Conservation (phyloP, 306 rosid species). For the Glycine latifolia region DNA sequence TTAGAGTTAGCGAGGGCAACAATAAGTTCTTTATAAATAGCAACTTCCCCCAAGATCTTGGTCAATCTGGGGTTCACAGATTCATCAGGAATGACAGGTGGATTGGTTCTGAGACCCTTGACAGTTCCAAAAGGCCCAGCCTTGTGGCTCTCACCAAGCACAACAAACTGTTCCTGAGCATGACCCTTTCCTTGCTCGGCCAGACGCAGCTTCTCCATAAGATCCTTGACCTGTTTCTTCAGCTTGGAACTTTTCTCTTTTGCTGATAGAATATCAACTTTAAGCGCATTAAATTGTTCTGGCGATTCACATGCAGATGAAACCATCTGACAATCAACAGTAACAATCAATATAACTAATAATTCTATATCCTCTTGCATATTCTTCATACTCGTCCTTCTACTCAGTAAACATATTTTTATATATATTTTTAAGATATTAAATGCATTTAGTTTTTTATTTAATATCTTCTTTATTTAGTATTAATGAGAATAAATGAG, state of each 20-base stretch:
- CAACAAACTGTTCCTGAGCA: conserved; percentile 69
- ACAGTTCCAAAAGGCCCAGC: conserved; percentile 87
- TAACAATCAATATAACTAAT: conserved; percentile 1
- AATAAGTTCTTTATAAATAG: conserved; percentile 72
- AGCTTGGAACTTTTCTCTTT: conserved; percentile 62
- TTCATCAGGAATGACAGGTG: conserved; percentile 75
- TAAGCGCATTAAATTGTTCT: conserved; percentile 59
- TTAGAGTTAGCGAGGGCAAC: conserved; percentile 81
- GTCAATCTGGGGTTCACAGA: conserved; percentile 83
- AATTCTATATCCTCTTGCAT: background rate
- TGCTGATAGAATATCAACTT: conserved; percentile 56
- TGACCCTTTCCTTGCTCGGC: conserved; percentile 76
- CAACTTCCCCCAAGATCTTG: conserved; percentile 69
- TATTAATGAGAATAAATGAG: background rate
- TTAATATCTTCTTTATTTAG: background rate
- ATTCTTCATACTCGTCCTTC: background rate
- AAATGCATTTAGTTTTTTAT: background rate
- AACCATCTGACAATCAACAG: conserved; percentile 49
- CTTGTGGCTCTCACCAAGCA: conserved; percentile 74
- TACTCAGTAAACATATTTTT: background rate
- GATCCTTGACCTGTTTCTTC: conserved; percentile 59
- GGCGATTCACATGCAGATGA: conserved; percentile 64
- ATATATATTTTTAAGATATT: background rate
- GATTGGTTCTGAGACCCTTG: conserved; percentile 83
- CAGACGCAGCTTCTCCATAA: conserved; percentile 64